These are phyloP conservation scores for Phytophthora citricola DNA, from an alignment of 352 stramenopile genomes.

Conservation along the genomic window DNA sequence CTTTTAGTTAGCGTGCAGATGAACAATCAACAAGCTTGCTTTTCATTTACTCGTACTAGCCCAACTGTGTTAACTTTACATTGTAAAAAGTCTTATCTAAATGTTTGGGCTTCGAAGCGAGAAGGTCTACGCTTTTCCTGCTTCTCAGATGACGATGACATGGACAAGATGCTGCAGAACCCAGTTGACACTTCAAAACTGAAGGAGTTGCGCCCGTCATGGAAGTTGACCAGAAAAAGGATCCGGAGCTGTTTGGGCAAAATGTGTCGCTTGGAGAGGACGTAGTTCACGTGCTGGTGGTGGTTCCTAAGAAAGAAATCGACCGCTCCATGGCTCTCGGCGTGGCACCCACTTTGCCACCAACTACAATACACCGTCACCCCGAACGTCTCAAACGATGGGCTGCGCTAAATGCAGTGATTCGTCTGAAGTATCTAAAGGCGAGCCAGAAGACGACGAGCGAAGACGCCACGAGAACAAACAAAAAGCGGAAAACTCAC, in stretches of 20 bases:
- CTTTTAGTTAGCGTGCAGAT: conserved; percentile 40
- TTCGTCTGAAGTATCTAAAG: conserved; percentile 28
- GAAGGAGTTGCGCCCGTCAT: too few relatives aligned
- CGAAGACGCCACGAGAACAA: conserved; percentile 25
- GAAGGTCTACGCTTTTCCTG: too few relatives aligned
- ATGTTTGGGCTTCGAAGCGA: too few relatives aligned
- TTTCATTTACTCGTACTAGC: conserved; percentile 37
- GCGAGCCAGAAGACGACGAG: conserved; percentile 22
- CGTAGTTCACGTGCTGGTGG: too few relatives aligned
- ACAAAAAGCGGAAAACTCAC: conserved; percentile 23
- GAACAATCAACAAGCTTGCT: conserved; percentile 45
- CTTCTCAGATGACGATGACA: too few relatives aligned
- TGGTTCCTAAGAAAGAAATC: neutral
- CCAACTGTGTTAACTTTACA: neutral
- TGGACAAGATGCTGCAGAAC: too few relatives aligned
- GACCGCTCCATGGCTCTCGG: conserved; percentile 9
- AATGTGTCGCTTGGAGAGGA: too few relatives aligned
- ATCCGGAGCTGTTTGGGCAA: too few relatives aligned
- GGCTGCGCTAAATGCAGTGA: conserved; percentile 26
- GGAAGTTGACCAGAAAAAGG: too few relatives aligned
- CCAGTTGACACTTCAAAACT: too few relatives aligned
- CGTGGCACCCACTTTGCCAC: neutral
- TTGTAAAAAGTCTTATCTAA: neutral
- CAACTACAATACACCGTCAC: conserved; percentile 16
- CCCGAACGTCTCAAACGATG: conserved; percentile 31